These are phyloP conservation scores for Solanum boliviense DNA, from an alignment of 257 asterid genomes.

Conservation along the genomic window DNA sequence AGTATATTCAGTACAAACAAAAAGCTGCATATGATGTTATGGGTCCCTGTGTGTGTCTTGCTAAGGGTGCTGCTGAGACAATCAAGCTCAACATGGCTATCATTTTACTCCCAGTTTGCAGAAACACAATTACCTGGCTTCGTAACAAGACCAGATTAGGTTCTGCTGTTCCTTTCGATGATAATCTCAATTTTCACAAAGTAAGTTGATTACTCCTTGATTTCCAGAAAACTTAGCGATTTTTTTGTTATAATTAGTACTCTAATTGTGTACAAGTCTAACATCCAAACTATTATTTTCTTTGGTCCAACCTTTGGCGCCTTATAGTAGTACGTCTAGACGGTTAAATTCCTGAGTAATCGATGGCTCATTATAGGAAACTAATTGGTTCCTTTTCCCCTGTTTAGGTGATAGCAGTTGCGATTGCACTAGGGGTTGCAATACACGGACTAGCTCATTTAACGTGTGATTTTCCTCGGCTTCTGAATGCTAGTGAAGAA, in stretches of 20 bases:
- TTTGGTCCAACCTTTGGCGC: not conserved
- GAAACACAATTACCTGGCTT: constrained; percentile 94
- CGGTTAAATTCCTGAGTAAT: not conserved
- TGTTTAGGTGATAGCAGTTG: constrained; percentile 54
- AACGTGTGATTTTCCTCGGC: constrained; percentile 64
- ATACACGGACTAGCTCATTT: constrained; percentile 61
- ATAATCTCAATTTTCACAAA: constrained; percentile 77
- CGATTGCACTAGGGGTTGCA: constrained; percentile 63
- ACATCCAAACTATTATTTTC: not conserved
- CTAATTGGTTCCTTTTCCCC: not conserved
- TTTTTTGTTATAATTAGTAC: not conserved
- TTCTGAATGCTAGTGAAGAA: constrained; percentile 30
- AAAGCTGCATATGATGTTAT: constrained; percentile 42
- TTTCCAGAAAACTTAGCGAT: not conserved
- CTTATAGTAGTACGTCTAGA: not conserved
- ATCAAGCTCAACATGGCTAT: constrained; percentile 92
- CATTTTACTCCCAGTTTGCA: constrained; percentile 68
- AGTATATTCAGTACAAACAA: constrained; percentile 54
- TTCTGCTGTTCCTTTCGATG: constrained; percentile 67
- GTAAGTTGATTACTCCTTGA: constrained; percentile 13
- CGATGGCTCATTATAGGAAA: not conserved
- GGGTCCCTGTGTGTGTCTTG: constrained; percentile 85
- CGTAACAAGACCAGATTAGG: constrained; percentile 66
- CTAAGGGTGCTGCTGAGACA: constrained; percentile 97
- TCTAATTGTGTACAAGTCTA: not conserved